These are phyloP conservation scores for Scalesia atractyloides DNA, from an alignment of 129 eudicot species.

Conservation along the genomic window DNA sequence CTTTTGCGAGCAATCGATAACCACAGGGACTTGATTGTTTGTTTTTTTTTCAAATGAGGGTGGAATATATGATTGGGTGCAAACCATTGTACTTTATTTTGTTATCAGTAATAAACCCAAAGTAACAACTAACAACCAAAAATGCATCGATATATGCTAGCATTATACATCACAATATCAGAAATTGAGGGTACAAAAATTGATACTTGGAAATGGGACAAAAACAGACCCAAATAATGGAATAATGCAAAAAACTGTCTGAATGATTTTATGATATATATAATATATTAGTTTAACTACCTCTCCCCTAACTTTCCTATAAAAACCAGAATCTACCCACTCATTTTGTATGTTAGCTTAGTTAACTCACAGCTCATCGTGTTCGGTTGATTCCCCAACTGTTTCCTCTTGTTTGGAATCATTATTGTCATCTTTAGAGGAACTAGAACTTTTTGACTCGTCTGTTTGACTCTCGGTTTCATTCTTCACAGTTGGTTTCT, in stretches of 20 bases:
- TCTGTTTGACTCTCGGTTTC: slow-evolving; percentile 53
- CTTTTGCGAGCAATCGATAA: too few relatives aligned
- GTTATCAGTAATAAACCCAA: too few relatives aligned
- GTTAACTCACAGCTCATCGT: slow-evolving; percentile 73
- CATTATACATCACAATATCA: not conserved
- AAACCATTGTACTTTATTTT: too few relatives aligned
- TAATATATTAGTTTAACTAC: slow-evolving; percentile 26
- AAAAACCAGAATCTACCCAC: slow-evolving; percentile 27
- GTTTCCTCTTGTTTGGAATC: slow-evolving; percentile 25
- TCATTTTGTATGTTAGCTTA: slow-evolving; percentile 19
- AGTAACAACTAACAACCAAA: not conserved
- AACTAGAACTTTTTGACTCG: slow-evolving; percentile 35
- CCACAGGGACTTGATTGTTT: too few relatives aligned
- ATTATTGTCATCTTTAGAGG: slow-evolving; percentile 39
- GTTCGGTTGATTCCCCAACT: slow-evolving; percentile 44
- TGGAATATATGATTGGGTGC: too few relatives aligned
- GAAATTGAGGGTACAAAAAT: not conserved
- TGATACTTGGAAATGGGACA: slow-evolving; percentile 13
- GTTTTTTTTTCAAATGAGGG: too few relatives aligned
- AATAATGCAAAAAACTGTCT: slow-evolving; percentile 25
- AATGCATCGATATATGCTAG: slow-evolving; percentile 9
- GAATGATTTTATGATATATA: slow-evolving; percentile 3
- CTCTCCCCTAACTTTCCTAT: slow-evolving; percentile 34
- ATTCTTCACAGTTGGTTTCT: slow-evolving; percentile 60
- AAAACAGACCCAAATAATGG: slow-evolving; percentile 32